phyloP scores from a whole-genome alignment of 2,329 filamentous ascomycete species.

The Hypoxylon sp. region DNA sequence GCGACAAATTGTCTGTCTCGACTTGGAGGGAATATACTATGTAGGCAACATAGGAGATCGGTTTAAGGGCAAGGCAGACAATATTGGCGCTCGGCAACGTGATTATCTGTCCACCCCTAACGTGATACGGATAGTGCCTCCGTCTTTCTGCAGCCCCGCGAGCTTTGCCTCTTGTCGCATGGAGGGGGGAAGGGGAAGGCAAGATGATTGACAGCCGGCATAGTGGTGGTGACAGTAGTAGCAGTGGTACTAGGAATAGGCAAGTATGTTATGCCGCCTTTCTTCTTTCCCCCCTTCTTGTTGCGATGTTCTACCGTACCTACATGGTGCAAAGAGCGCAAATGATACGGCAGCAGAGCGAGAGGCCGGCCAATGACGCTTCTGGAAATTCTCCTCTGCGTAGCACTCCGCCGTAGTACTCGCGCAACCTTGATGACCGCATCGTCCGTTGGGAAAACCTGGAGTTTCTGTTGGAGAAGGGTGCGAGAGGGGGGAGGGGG shows the following conservation, averaged over 20 bases:
- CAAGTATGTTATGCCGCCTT: constrained; percentile 20
- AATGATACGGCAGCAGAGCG: background rate
- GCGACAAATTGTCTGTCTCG: constrained; percentile 7
- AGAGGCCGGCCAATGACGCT: constrained; percentile 11
- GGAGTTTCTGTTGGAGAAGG: constrained; percentile 34
- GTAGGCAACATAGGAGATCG: no score
- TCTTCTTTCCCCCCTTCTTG: background rate
- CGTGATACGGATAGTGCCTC: constrained; percentile 24
- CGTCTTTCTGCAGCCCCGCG: constrained; percentile 24
- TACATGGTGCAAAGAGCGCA: constrained; percentile 8
- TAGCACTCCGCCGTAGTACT: constrained; percentile 6
- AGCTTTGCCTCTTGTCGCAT: constrained; percentile 26
- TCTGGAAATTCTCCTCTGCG: no score
- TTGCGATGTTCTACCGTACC: background rate
- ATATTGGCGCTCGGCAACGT: background rate
- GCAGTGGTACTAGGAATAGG: constrained; percentile 22
- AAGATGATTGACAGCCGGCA: background rate
- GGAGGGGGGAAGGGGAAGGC: background rate
- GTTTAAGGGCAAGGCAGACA: background rate
- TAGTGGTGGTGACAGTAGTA: constrained; percentile 8
- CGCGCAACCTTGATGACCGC: constrained; percentile 8
- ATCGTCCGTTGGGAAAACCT: constrained; percentile 18
- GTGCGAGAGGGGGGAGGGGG: background rate
- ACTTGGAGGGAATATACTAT: background rate
- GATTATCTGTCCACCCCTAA: constrained; percentile 6